phyloP scores from a whole-genome alignment of 2,329 filamentous ascomycete species.

The Penicillium sp. region DNA sequence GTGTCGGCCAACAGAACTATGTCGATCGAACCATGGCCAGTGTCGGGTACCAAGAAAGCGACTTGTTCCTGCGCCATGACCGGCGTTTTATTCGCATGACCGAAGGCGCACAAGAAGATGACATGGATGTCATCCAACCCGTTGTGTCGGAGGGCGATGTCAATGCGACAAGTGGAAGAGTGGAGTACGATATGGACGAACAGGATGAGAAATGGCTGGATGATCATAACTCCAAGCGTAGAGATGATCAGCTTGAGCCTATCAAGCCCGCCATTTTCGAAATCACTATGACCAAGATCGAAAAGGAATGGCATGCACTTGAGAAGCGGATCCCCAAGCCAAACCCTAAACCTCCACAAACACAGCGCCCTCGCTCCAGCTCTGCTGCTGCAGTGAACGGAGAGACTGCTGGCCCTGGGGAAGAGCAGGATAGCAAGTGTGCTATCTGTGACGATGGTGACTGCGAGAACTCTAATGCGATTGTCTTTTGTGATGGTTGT shows the following conservation, averaged over 20 bases:
- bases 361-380: constrained; percentile 86
- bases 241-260: constrained; percentile 70
- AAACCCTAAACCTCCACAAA: constrained; percentile 93
- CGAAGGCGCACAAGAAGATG: constrained; percentile 64
- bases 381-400: constrained; percentile 95
- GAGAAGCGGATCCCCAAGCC: constrained; percentile 97
- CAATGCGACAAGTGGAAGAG: constrained; percentile 66
- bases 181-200: constrained; percentile 99
- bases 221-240: constrained; percentile 75
- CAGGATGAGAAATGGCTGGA: constrained; percentile 97
- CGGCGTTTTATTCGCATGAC: constrained; percentile 65
- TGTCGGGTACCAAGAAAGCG: constrained; percentile 92
- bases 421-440: constrained; percentile 96
- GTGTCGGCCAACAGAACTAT: constrained; percentile 81
- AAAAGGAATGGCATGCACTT: constrained; percentile 96
- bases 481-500: constrained; percentile 98
- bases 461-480: constrained; percentile 98
- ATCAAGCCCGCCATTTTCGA: constrained; percentile 95
- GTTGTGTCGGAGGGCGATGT: constrained; percentile 62
- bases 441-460: constrained; percentile 99
- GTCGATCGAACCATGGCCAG: constrained; percentile 96
- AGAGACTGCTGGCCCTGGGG: constrained; percentile 74
- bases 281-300: constrained; percentile 97
- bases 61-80: constrained; percentile 79
- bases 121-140: constrained; percentile 57